A percentile compares a stretch with the other conserved stretches of the same genome.
These are phyloP conservation scores for Candida manassasensis DNA, from an alignment of 805 yeast genomes.

Conservation along the genomic window DNA sequence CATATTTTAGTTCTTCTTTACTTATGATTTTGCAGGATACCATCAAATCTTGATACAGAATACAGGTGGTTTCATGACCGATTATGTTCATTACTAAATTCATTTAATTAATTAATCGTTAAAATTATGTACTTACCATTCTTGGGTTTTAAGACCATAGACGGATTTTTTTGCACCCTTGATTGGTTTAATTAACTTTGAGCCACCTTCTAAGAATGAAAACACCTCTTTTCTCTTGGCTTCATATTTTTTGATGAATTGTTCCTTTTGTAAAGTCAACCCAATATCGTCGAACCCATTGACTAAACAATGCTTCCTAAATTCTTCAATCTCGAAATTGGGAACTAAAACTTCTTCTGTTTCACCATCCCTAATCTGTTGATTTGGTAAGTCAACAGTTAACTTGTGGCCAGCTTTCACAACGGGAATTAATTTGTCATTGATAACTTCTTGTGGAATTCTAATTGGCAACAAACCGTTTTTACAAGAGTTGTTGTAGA, in stretches of 20 bases:
- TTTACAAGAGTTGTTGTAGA: conserved; percentile 95
- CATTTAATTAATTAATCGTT: neutral
- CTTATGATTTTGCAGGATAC: no score
- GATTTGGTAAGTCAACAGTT: conserved; percentile 82
- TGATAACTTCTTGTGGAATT: conserved; percentile 72
- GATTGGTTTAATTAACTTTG: conserved; percentile 60
- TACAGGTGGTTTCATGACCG: neutral
- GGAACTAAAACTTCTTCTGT: conserved; percentile 59
- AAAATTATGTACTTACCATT: conserved; percentile 47
- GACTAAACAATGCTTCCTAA: conserved; percentile 90
- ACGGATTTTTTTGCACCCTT: conserved; percentile 64
- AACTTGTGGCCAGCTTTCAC: conserved; percentile 70
- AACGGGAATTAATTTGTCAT: conserved; percentile 68
- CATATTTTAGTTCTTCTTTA: no score
- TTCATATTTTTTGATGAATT: conserved; percentile 70
- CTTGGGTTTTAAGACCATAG: conserved; percentile 66
- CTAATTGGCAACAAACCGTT: conserved; percentile 93
- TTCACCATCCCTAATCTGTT: conserved; percentile 71
- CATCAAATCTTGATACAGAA: no score
- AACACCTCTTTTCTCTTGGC: conserved; percentile 68
- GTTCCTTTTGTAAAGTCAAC: conserved; percentile 86
- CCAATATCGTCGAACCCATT: conserved; percentile 98
- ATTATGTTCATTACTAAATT: neutral
- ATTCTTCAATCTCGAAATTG: conserved; percentile 80
- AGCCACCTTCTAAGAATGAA: conserved; percentile 91